Base-by-base conservation (phyloP, 208 protist species). In the Leishmania mexicana region DNA sequence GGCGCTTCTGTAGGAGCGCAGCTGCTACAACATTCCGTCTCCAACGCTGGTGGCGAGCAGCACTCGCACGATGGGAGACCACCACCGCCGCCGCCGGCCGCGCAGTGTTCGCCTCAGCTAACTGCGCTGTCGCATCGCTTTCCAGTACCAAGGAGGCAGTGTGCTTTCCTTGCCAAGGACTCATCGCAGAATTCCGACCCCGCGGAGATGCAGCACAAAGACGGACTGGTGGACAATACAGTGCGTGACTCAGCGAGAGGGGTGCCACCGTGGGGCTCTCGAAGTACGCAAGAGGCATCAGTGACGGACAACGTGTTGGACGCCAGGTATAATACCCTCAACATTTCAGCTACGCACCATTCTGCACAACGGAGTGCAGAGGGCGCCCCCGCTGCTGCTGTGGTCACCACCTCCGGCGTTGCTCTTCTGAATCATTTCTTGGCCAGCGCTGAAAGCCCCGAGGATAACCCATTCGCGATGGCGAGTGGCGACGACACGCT, bases 391-490 rank as follows among this genome's bases (percentile, higher is more conserved):
- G 4, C 45, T 28, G 75, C 19, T 35, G 38, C 75, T n/a, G 19
- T 45, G 38, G 8, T 17, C 31, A 31, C 24, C 31, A 11, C 4
- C 15, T 40, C 31, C 57, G 21, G 40, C 75, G 24, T 57, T 38
- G 19, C 57, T 64, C 35, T 47, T 49, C 3, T 11, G 21, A 78
- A 78, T 78, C n/a, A 51, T 42, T 62, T 62, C 73, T 62, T 76
- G 35, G 81, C 62, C 1, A 70, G 71, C 40, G 70, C 51, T 17
- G 51, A 40, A 21, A 35, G 54, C 10, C 17, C 17, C n/a, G 38
- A 2, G 24, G 75, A 47, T 11, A 53, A 81, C 77, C 49, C 62
- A 49, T 75, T 81, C 31, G 70, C 54, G 38, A 70, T 35, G 3
- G 60, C 13, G 40, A 31, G 57, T 13, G 38, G 24, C 28, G 49